Evolutionary conservation across 108 stramenopile species (phyloP).

Genomic region (Fistulifera pelliculosa): DNA sequence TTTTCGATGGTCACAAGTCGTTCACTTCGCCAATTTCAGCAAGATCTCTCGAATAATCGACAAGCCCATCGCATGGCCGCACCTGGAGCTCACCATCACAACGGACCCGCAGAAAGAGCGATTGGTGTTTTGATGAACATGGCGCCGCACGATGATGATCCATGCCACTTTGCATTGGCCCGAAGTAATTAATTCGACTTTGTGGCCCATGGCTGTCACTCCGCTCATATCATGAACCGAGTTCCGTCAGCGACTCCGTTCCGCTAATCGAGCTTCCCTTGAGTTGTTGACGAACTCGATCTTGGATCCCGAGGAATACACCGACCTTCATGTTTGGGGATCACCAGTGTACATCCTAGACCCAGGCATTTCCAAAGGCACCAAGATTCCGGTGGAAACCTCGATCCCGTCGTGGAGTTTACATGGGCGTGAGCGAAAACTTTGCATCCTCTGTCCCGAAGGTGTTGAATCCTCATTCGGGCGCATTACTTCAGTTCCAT

Average conservation of each 20-base stretch:
- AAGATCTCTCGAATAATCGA: slow-evolving; percentile 2
- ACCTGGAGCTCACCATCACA: slow-evolving; percentile 32
- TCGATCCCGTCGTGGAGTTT: slow-evolving; percentile 19
- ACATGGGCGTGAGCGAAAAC: slow-evolving; percentile 13
- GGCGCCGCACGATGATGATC: slow-evolving; percentile 30
- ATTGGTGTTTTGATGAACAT: slow-evolving; percentile 21
- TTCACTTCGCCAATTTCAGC: slow-evolving; percentile 7
- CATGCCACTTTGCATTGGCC: slow-evolving; percentile 33
- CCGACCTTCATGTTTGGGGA: slow-evolving; percentile 24
- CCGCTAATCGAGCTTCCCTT: slow-evolving; percentile 5
- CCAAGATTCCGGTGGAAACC: slow-evolving; percentile 29
- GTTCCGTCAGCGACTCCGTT: slow-evolving; percentile 2
- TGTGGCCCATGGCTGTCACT: slow-evolving; percentile 46
- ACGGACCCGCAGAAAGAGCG: slow-evolving; percentile 27
- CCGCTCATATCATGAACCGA: slow-evolving; percentile 24
- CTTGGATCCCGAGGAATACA: slow-evolving; percentile 1
- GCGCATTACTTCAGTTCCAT: slow-evolving; percentile 23
- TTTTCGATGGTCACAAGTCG: slow-evolving; percentile 6
- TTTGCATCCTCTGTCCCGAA: slow-evolving; percentile 21
- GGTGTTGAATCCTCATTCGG: slow-evolving; percentile 18
- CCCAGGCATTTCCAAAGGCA: slow-evolving; percentile 12
- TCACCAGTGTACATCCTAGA: slow-evolving; percentile 27
- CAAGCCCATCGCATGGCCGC: slow-evolving; percentile 18
- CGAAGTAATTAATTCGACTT: slow-evolving; percentile 8
- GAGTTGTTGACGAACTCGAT: slow-evolving; percentile 6